Evolutionary conservation across 2,329 filamentous ascomycete genomes (phyloP).

Genomic region (Tricladium varicosporioides): DNA sequence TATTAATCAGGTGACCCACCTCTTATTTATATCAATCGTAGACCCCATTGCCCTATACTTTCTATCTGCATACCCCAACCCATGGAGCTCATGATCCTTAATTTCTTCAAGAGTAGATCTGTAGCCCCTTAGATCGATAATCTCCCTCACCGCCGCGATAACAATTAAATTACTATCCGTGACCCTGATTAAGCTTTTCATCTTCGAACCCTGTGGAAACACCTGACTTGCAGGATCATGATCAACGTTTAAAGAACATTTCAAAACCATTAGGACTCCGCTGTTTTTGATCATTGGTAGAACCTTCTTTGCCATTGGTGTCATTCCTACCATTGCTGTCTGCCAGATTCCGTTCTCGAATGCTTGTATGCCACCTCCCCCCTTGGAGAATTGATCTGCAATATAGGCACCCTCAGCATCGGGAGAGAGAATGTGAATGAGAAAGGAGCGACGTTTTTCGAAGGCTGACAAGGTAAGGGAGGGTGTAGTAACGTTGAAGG

Average conservation of each 20-base stretch:
- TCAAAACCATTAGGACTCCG: constrained; percentile 9
- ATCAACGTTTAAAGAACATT: too few species aligned
- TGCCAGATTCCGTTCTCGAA: not conserved
- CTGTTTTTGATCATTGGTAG: constrained; percentile 13
- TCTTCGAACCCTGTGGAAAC: too few species aligned
- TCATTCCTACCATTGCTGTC: not conserved
- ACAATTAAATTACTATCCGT: constrained; percentile 27
- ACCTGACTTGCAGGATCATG: too few species aligned
- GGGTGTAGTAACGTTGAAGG: constrained; percentile 34
- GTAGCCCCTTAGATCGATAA: constrained; percentile 8
- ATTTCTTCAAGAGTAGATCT: too few species aligned
- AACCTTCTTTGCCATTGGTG: not conserved
- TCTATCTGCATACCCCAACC: constrained; percentile 20
- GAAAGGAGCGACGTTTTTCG: constrained; percentile 18
- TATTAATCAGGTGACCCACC: too few species aligned
- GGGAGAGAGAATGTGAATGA: constrained; percentile 27
- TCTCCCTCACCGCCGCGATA: constrained; percentile 24
- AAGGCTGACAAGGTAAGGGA: constrained; percentile 30
- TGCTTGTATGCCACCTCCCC: not conserved
- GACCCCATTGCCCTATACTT: constrained; percentile 15
- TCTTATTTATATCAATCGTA: not conserved
- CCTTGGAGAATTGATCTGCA: constrained; percentile 28
- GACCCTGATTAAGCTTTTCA: too few species aligned
- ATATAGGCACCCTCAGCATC: constrained; percentile 20
- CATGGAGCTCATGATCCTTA: not conserved